These are phyloP conservation scores for Teratosphaeria epicoccoides DNA, from an alignment of 2,329 filamentous ascomycete genomes.

Conservation along the genomic window DNA sequence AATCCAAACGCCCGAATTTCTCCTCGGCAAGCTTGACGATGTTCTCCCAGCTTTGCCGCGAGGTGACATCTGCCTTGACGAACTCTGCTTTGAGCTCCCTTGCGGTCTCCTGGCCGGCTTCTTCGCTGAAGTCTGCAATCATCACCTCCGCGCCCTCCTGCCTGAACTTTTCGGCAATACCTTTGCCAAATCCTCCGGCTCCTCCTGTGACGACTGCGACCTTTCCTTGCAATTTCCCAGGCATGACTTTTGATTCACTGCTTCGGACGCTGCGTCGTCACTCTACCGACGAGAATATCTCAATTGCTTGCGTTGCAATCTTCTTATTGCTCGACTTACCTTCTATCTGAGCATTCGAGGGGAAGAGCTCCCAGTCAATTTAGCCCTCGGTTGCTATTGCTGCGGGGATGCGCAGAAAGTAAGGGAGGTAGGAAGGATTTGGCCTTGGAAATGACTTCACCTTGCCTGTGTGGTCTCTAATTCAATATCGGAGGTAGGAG, in stretches of 20 bases:
- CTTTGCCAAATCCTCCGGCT: conserved; percentile 54
- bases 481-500: too few relatives aligned
- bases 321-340: background rate
- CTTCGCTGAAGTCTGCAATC: conserved; percentile 50
- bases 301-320: background rate
- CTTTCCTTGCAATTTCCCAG: conserved; percentile 36
- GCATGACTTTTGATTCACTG: conserved; percentile 3
- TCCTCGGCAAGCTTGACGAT: conserved; percentile 38
- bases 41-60: conserved; percentile 42
- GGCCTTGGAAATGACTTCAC: background rate
- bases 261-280: too few relatives aligned
- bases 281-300: background rate
- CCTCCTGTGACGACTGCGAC: conserved; percentile 50
- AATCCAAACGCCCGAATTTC: conserved; percentile 44
- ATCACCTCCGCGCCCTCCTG: conserved; percentile 51
- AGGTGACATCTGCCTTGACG: conserved; percentile 44
- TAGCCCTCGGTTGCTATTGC: background rate
- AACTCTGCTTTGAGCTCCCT: conserved; percentile 35
- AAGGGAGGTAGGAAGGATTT: background rate
- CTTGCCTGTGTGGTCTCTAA: too few relatives aligned
- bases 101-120: conserved; percentile 43
- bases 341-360: too few relatives aligned
- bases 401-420: too few relatives aligned
- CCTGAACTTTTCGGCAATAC: conserved; percentile 49
- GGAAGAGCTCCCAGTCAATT: background rate